A percentile compares a stretch with the other conserved stretches of the same genome.
Evolutionary conservation across 768 basidiomycete species (phyloP).

Genomic region (Agaricus bisporus): DNA sequence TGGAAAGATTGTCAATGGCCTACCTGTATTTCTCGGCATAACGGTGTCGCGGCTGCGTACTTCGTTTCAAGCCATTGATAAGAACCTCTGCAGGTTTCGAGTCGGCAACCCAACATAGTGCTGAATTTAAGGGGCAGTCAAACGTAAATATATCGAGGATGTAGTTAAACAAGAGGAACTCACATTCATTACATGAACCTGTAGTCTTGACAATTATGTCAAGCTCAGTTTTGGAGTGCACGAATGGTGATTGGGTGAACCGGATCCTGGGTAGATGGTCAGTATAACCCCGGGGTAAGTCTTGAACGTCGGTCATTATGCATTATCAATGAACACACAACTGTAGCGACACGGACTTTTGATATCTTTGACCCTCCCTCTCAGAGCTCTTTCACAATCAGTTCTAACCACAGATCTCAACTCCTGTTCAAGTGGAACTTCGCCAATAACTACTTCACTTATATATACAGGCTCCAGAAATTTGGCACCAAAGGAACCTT

Average conservation of each 20-base stretch:
- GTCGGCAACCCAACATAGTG: slow-evolving; percentile 66
- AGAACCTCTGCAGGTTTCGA: slow-evolving; percentile 51
- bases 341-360: slow-evolving; percentile 25
- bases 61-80: slow-evolving; percentile 76
- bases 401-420: slow-evolving; percentile 54
- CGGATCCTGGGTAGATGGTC: slow-evolving; percentile 43
- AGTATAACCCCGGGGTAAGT: slow-evolving; percentile 40
- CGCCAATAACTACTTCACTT: slow-evolving; percentile 62
- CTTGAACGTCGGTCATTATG: too few species aligned
- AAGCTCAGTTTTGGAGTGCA: slow-evolving; percentile 43
- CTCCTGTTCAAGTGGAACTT: slow-evolving; percentile 36
- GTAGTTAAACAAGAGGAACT: slow-evolving; percentile 9
- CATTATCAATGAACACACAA: not conserved
- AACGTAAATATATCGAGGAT: not conserved
- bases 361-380: slow-evolving; percentile 35
- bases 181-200: slow-evolving; percentile 70
- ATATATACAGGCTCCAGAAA: slow-evolving; percentile 63
- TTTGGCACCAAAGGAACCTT: slow-evolving; percentile 68
- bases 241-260: slow-evolving; percentile 58
- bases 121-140: slow-evolving; percentile 26
- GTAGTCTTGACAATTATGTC: slow-evolving; percentile 15
- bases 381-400: slow-evolving; percentile 43
- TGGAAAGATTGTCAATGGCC: not conserved
- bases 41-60: slow-evolving; percentile 67
- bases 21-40: slow-evolving; percentile 59